Base-by-base conservation (phyloP, 176 grass and related monocot genomes). In the Phoenix roebelenii region DNA sequence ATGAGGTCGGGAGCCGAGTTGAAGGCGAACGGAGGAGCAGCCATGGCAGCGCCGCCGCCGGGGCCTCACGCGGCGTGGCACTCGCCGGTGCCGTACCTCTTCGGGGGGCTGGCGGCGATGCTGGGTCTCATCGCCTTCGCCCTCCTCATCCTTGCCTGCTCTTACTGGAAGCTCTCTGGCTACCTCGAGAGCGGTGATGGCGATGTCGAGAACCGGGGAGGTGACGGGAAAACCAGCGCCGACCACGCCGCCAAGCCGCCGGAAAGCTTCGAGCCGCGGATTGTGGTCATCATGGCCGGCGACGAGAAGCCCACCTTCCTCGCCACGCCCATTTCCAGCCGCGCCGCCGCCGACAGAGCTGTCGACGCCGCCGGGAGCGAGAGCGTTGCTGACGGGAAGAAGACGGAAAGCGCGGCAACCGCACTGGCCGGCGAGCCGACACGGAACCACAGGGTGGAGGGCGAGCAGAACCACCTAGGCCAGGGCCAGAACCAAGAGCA, bases 71-170 rank as follows among this genome's bases (percentile, higher is more conserved):
- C 80, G 17, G 57, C 80, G 58, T 95, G 86, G 91, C 86, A 76
- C 67, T 95, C 91, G 1, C 91, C 91, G 23, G 71, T 95, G 57
- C 83, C 91, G 18, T 95, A 95, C 74, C 77, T 95, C 18, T 87
- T 95, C 49, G 74, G 83, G 22, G 91, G 91, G 28, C 63, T 95
- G 22, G 91, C 80, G 18, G 86, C 85, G 23, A 90, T 95, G 91
- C 63, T 95, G 30, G 86, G 91, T 15, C 82, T 87, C 55, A 87
- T 95, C 63, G 86, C 79, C 57, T 79, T 95, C 16, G 91, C 91
- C 20, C 53, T 95, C 30, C 86, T 95, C 74, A 95, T 95, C 77
- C 86, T 95, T 4, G 86, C 86, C 0, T 95, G 86, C 78, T 90
- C 91, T 51, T 95, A 95, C 80, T 87, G 86, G 86, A 95, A 90